Base-by-base conservation (phyloP, 2,329 filamentous ascomycete species). In the Botryotinia narcissicola region DNA sequence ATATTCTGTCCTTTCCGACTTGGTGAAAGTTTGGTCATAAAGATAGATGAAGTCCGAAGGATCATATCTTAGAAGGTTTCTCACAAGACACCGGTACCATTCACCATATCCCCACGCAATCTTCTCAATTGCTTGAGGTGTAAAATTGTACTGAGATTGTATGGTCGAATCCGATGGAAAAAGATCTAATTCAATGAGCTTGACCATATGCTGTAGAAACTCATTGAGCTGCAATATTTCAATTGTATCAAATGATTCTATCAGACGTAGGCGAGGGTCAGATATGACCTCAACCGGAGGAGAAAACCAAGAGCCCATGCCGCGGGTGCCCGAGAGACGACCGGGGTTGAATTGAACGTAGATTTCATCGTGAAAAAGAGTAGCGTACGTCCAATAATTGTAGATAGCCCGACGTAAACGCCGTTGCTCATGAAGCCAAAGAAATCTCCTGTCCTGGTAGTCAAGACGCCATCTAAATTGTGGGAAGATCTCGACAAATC, bases 401-500 rank as follows among this genome's bases (percentile, higher is more conserved):
- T 81, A 81, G 42, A 81, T 75, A 7, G 80, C 80, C 70, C 71
- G 51, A 20, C 79, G 75, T 29, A 81, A 70, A 20, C 79, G 76
- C 32, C 76, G 68, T 54, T 77, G 77, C 73, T 81, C 80, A 54
- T 78, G 75, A 2, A 63, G 51, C 29, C 73, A 71, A 42, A 81
- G 76, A 20, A 81, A 73, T 25, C 80, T 78, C 25, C 80, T 76
- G 70, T 80, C 77, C 29, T 79, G 76, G 6, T 77, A 79, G 22
- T 77, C 77, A 35, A 77, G 74, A 9, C 80, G 77, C 80, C 80
- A 81, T 51, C 78, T 76, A 14, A 80, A 75, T 63, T 77, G 78
- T 18, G 80, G 80, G 69, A 80, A 81, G 25, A 81, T 73, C 59
- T 80, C 80, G 48, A 77, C 75, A 79, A 79, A 81, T 61, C 75